phyloP scores from a whole-genome alignment of 225 moss, liverwort and hornwort genomes.

The Bryoerythrophyllum caledonicum region DNA sequence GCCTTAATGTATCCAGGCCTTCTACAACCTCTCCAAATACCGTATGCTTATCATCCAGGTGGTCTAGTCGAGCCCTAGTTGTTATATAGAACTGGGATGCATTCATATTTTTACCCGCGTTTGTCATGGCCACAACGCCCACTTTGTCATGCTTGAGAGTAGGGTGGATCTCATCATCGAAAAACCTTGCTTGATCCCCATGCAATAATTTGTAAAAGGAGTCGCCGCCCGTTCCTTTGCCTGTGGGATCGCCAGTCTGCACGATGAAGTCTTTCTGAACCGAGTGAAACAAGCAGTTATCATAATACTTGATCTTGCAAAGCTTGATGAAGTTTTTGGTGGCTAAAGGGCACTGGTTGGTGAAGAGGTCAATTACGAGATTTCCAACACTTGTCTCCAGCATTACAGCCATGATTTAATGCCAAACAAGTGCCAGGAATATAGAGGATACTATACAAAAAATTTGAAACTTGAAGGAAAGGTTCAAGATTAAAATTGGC shows the following conservation, averaged over 20 bases:
- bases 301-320: slow-evolving; percentile 97
- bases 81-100: slow-evolving; percentile 99
- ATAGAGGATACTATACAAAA: too few species aligned
- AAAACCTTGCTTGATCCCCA: slow-evolving; percentile 91
- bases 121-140: slow-evolving; percentile 97
- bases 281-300: slow-evolving; percentile 87
- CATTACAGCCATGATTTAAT: slow-evolving; percentile 48
- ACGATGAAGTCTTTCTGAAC: slow-evolving; percentile 95
- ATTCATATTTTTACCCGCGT: slow-evolving; percentile 86
- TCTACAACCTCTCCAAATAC: slow-evolving; percentile 95
- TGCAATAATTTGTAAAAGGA: slow-evolving; percentile 86
- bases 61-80: slow-evolving; percentile 78
- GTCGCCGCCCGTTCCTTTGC: slow-evolving; percentile 84
- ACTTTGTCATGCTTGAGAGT: slow-evolving; percentile 84
- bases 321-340: slow-evolving; percentile 95
- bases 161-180: slow-evolving; percentile 86
- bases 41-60: slow-evolving; percentile 95
- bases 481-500: too few species aligned
- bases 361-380: slow-evolving; percentile 84
- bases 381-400: slow-evolving; percentile 89
- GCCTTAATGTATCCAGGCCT: slow-evolving; percentile 75
- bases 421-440: too few species aligned
- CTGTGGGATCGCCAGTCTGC: slow-evolving; percentile 92
- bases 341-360: slow-evolving; percentile 78
- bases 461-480: too few species aligned